Evolutionary conservation across 441 rosid genomes (phyloP), one percentile per base, ranked within the genome.

Genomic region (Eugenia klotzschiana): DNA sequence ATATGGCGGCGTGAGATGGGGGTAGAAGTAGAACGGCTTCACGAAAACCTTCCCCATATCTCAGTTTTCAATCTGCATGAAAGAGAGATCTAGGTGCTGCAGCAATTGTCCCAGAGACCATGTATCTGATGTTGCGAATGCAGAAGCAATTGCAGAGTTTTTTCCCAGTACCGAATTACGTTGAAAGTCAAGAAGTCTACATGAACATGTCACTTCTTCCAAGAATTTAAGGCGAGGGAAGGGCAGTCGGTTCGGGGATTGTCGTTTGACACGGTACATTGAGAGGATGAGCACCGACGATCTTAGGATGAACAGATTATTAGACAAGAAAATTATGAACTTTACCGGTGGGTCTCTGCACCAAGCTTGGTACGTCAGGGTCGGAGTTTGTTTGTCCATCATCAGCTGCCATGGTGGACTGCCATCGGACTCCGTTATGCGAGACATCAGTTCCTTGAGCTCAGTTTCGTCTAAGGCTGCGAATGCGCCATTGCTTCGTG

Each of bases 321-420:
- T 29, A 25, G 46, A 43, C 51, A n/a, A 33, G 43, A n/a, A 27
- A 43, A n/a, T 51, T 73, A 81, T 33, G 64, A 25, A 82, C 26
- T 40, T 23, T 84, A 84, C 86, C 8, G 51, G 80, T 37, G 83
- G 80, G 49, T 84, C 86, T 51, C 83, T 64, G 80, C 20, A 84
- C 86, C 86, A 84, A 51, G 86, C 86, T 37, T 69, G 83, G 86
- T 26, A 84, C 25, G 52, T 51, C 40, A 84, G 51, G 26, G 73
- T 81, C 51, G 80, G 41, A 46, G 79, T 69, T n/a, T 33, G 16
- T 25, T 52, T 52, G 52, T 80, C 86, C 86, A 84, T 84, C 86
- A 84, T 22, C 53, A 72, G 80, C 41, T 41, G 83, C 86, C 83
- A 84, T 11, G 73, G 29, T 0, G 83, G 54, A 52, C 81, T 74